Evolutionary conservation across 2,329 filamentous ascomycete genomes (phyloP).

Genomic region (Leptosphaerulina australis): DNA sequence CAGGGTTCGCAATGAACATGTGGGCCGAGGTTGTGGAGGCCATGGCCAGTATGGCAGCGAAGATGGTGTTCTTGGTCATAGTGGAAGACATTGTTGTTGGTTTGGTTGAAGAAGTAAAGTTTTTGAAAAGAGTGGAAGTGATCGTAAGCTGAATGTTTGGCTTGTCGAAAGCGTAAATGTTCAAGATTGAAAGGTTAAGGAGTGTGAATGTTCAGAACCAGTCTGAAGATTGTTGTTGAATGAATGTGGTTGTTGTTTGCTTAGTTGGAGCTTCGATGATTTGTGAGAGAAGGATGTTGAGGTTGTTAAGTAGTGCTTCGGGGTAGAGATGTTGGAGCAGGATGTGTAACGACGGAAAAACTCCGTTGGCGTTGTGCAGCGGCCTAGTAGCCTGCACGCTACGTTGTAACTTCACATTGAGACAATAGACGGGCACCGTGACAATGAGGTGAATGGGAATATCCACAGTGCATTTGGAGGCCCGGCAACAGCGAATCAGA

Average conservation of each 20-base stretch:
- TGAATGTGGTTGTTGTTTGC: slow-evolving; percentile 14
- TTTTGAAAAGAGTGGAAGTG: slow-evolving; percentile 13
- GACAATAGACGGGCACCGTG: slow-evolving; percentile 22
- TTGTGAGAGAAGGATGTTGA: slow-evolving; percentile 15
- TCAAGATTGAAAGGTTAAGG: slow-evolving; percentile 13
- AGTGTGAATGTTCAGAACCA: slow-evolving; percentile 21
- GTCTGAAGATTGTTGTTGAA: slow-evolving; percentile 16
- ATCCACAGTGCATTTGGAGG: slow-evolving; percentile 8
- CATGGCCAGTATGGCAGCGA: slow-evolving; percentile 49
- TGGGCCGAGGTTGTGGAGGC: slow-evolving; percentile 69
- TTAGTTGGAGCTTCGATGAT: slow-evolving; percentile 22
- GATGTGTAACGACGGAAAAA: slow-evolving; percentile 16
- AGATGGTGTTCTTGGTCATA: slow-evolving; percentile 17
- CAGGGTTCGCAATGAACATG: slow-evolving; percentile 73
- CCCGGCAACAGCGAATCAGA: slow-evolving; percentile 14
- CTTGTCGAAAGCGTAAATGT: slow-evolving; percentile 14
- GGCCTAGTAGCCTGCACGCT: slow-evolving; percentile 11
- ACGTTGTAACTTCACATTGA: slow-evolving; percentile 28
- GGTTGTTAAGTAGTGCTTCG: slow-evolving; percentile 19
- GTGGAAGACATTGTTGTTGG: slow-evolving; percentile 15
- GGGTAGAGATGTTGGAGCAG: background rate
- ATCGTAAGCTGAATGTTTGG: slow-evolving; percentile 11
- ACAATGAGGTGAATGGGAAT: slow-evolving; percentile 30
- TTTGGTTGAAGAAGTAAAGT: slow-evolving; percentile 9
- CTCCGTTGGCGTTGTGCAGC: slow-evolving; percentile 21